Percentiles rank a stretch among this genome's conserved stretches.
These are phyloP conservation scores for Saprolegnia diclina DNA, from an alignment of 352 stramenopile genomes.

Conservation along the genomic window DNA sequence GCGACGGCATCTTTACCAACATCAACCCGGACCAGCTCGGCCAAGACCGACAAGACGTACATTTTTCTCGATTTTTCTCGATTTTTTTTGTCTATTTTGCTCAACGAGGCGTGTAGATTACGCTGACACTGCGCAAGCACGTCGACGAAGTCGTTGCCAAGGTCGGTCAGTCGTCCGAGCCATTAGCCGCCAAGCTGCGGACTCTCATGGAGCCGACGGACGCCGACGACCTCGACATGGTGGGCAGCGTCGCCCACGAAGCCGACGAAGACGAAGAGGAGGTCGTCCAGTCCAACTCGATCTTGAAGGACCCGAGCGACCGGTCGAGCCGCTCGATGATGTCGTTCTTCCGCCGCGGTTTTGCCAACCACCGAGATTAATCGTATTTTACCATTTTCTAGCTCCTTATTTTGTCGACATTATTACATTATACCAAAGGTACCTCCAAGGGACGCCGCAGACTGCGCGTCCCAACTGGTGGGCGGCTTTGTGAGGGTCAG, in stretches of 20 bases:
- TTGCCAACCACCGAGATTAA: background rate
- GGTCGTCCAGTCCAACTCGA: background rate
- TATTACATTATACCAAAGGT: too few relatives aligned
- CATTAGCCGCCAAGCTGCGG: conserved; percentile 1
- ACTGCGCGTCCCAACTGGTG: too few relatives aligned
- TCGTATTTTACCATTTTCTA: background rate
- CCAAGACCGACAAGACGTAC: conserved; percentile 49
- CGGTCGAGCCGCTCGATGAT: conserved; percentile 2
- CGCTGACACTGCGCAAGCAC: conserved; percentile 64
- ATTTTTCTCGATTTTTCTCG: conserved; percentile 8
- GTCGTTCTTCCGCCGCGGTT: background rate
- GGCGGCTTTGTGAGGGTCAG: too few relatives aligned
- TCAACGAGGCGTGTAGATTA: conserved; percentile 40
- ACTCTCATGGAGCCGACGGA: background rate
- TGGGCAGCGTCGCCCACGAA: background rate
- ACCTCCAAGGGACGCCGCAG: too few relatives aligned
- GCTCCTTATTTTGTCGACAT: background rate
- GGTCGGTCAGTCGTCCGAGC: conserved; percentile 12
- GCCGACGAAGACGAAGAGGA: background rate
- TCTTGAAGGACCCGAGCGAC: conserved; percentile 6
- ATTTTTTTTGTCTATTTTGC: background rate
- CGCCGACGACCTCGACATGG: background rate
- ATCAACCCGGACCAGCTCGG: conserved; percentile 48
- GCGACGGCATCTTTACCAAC: conserved; percentile 63
- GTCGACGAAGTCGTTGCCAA: conserved; percentile 66